These are phyloP conservation scores for Plasmodium vinckei DNA, from an alignment of 169 alveolate species.

Conservation along the genomic window DNA sequence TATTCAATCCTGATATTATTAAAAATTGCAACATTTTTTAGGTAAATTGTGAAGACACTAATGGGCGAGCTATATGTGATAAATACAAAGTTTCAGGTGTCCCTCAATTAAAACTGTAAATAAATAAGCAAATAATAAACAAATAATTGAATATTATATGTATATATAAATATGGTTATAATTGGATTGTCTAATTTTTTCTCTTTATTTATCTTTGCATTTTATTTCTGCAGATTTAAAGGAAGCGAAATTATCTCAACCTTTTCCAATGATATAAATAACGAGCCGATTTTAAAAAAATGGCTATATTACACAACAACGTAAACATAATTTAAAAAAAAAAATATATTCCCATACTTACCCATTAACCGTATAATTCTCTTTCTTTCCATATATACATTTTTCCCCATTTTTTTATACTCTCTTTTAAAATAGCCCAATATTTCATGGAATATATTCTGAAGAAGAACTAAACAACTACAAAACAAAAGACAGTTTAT, in stretches of 20 bases:
- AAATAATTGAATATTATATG: no score
- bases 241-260: constrained; percentile 48
- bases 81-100: constrained; percentile 15
- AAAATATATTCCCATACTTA: background rate
- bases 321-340: constrained; percentile 8
- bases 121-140: background rate
- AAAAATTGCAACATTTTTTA: constrained; percentile 6
- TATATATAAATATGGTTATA: no score
- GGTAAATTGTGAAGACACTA: constrained; percentile 45
- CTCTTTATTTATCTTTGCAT: background rate
- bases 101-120: constrained; percentile 65
- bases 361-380: background rate
- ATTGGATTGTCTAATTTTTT: background rate
- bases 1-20: background rate
- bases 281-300: constrained; percentile 25
- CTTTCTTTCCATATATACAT: background rate
- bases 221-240: constrained; percentile 24
- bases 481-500: constrained; percentile 28
- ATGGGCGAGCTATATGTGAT: constrained; percentile 19
- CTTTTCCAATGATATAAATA: constrained; percentile 26
- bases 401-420: constrained; percentile 17
- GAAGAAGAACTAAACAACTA: constrained; percentile 37
- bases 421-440: constrained; percentile 19
- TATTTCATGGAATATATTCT: constrained; percentile 16
- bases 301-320: constrained; percentile 66